Base-by-base conservation (phyloP, 495 filamentous ascomycete genomes). In the Neurospora hispaniola region DNA sequence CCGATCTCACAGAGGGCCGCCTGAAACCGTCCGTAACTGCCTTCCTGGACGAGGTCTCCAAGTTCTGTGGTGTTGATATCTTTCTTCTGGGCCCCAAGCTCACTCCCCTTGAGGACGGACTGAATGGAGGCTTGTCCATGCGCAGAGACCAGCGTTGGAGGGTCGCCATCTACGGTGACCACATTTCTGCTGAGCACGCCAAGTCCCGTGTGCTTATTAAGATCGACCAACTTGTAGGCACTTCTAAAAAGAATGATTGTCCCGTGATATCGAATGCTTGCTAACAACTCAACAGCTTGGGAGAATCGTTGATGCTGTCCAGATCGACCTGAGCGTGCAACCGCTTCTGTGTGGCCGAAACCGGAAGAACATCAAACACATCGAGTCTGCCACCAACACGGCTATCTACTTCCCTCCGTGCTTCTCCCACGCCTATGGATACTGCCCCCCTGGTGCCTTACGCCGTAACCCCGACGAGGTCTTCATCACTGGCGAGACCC, bases 331-430 rank as follows among this genome's bases (percentile, higher is more conserved):
- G 38, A 93, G 94, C 35, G 85, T 97, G 79, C 96, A 98, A 80
- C 93, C 91, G 44, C 84, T 97, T 73, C 87, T 97, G 69, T 97
- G 94, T 80, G 96, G 96, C 39, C 91, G 95, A 16, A 93, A 91
- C 73, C 88, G 95, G 76, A 96, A 97, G 84, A 97, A 98, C 78
- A 95, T 99, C 82, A 97, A 98, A 85, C 84, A 94, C 70, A 97
- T 99, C 77, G 96, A 99, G 80, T 94, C 96, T 16, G 87, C 90
- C 27, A 97, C 96, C 16, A 92, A 92, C 76, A 97, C 96, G 16
- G 95, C 96, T 44, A 98, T 99, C 74, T 99, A 98, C 82, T 97
- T 99, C 78, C 96, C 96, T 23, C 94, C 94, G 2, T 92, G 94
- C 7, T 98, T 98, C 77, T 93, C 94, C 35, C 89, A 88, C 54